Evolutionary conservation across 352 stramenopile species (phyloP), one percentile per base, ranked within the genome.

Genomic region (Phytopythium helicoides): DNA sequence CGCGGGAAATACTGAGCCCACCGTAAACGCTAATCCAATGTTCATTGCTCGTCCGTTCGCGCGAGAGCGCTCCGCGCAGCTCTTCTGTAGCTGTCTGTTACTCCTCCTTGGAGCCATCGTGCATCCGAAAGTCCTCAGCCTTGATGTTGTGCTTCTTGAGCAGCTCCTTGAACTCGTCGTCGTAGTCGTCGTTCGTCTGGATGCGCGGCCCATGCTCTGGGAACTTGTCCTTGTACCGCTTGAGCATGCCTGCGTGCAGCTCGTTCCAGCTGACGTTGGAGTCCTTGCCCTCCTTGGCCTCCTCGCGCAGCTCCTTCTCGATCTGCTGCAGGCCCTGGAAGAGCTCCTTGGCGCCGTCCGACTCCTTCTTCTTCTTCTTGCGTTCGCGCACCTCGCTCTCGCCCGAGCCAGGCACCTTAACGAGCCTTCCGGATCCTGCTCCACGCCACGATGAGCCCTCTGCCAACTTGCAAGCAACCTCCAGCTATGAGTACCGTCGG

Each of bases 131-230:
- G 39, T 81, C 62, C 1, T 83, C 64, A 5, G 76, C 52, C 46
- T 87, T 62, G 38, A 92, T 83, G 61, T 92, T 84, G 66, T 92
- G 73, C 50, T 90, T 87, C 34, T 80, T 72, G 35, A 92, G 56
- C 37, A 92, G 66, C 41, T 89, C 82, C 44, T 89, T 87, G 56
- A 92, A 92, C 61, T 92, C 82, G 41, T 92, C 79, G 64, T 92
- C 77, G 64, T 92, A 92, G 46, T 78, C 72, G 58, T 92, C 81
- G 53, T 69, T 73, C 22, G 66, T 68, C 4, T 70, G 62, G 33
- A 86, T 50, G 25, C 73, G 76, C 12, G 64, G 62, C 0, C 82
- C 82, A 45, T 92, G 73, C 22, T 81, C 49, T 21, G 82, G 82
- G 61, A 76, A 92, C 59, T 92, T 92, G 39, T 92, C 68, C 62